phyloP scores from a whole-genome alignment of 192 early-diverging fungal species.

The Dissophora globulifera region DNA sequence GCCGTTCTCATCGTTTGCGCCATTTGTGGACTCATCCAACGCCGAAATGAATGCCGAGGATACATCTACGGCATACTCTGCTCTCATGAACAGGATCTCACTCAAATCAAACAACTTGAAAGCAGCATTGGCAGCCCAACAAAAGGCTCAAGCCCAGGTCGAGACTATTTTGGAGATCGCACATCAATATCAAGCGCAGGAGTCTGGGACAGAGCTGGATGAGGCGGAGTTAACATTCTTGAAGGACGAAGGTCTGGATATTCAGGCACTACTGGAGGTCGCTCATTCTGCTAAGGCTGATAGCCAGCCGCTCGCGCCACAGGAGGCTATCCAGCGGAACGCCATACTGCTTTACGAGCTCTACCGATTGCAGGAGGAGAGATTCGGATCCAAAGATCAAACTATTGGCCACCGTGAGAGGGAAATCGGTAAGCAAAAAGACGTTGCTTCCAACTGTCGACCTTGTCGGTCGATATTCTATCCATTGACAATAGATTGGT shows the following conservation, averaged over 20 bases:
- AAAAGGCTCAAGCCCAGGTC: slow-evolving; percentile 23
- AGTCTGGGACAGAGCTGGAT: background rate
- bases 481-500: too few species aligned
- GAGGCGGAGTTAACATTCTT: slow-evolving; percentile 26
- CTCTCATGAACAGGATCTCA: slow-evolving; percentile 13
- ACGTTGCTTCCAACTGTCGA: background rate
- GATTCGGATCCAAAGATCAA: slow-evolving; percentile 56
- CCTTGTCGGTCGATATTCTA: too few species aligned
- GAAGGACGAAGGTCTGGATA: slow-evolving; percentile 30
- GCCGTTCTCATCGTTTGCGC: slow-evolving; percentile 64
- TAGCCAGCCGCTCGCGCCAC: background rate
- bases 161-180: slow-evolving; percentile 35
- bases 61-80: slow-evolving; percentile 39
- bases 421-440: slow-evolving; percentile 53
- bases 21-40: slow-evolving; percentile 59
- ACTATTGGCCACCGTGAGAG: slow-evolving; percentile 45
- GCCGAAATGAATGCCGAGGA: slow-evolving; percentile 58
- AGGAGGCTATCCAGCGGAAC: slow-evolving; percentile 53
- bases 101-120: slow-evolving; percentile 4
- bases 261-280: slow-evolving; percentile 8
- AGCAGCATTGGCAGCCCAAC: slow-evolving; percentile 16
- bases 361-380: slow-evolving; percentile 57
- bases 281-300: background rate
- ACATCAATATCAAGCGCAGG: slow-evolving; percentile 17
- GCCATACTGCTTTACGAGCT: slow-evolving; percentile 50